Conservation (phyloP, 2,329 filamentous ascomycete genomes). For the Fusarium sp. region DNA sequence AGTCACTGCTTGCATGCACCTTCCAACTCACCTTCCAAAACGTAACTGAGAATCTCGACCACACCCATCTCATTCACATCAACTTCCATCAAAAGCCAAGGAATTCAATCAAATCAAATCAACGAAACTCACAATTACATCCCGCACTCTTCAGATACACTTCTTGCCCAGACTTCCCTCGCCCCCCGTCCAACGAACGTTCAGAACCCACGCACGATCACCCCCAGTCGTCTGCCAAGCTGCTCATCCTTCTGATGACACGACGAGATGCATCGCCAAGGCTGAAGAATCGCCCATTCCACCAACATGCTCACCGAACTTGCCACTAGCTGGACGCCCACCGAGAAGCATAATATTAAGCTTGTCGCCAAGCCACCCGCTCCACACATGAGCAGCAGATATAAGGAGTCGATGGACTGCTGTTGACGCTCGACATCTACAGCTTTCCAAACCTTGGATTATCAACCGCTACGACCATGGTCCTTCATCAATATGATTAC, state of each 20-base stretch:
- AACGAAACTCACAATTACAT: not conserved
- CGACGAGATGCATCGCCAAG: slow-evolving; percentile 24
- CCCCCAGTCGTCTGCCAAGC: slow-evolving; percentile 32
- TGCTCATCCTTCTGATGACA: not conserved
- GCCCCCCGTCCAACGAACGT: slow-evolving; percentile 34
- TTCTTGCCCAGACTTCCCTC: not conserved
- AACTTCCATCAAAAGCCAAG: not conserved
- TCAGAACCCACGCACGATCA: slow-evolving; percentile 35
- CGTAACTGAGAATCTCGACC: not conserved
- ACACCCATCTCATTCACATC: not conserved
- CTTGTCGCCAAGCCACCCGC: slow-evolving; percentile 44
- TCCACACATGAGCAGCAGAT: slow-evolving; percentile 31
- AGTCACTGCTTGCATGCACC: not conserved
- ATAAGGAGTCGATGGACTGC: slow-evolving; percentile 40
- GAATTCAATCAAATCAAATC: not conserved
- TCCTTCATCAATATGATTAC: slow-evolving; percentile 69
- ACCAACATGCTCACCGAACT: slow-evolving; percentile 12
- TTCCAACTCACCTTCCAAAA: not conserved
- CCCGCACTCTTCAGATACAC: not conserved
- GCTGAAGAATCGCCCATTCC: not conserved
- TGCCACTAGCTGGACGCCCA: slow-evolving; percentile 9
- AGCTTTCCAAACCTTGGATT: too few species aligned
- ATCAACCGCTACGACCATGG: too few species aligned
- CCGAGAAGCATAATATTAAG: slow-evolving; percentile 48
- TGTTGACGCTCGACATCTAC: slow-evolving; percentile 14